These are phyloP conservation scores for Pseudogymnoascus sp. DNA, from an alignment of 2,329 filamentous ascomycete genomes.

Conservation along the genomic window DNA sequence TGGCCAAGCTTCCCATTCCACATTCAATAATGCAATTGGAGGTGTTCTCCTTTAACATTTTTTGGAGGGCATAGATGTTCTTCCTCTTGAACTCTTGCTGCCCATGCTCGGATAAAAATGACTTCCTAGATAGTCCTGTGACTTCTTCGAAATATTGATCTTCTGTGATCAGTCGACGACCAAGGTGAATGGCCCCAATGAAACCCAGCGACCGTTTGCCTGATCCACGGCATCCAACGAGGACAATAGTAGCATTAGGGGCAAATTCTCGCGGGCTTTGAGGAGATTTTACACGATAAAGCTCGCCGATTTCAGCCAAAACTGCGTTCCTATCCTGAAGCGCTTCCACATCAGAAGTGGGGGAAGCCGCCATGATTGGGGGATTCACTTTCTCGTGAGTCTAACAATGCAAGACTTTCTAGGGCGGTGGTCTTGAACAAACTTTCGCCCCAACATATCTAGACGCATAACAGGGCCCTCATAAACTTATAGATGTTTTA, in stretches of 20 bases:
- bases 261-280: constrained; percentile 31
- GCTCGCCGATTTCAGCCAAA: constrained; percentile 8
- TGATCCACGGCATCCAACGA: constrained; percentile 66
- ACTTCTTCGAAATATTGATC: constrained; percentile 59
- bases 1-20: constrained; percentile 47
- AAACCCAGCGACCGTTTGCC: constrained; percentile 73
- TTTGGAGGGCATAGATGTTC: constrained; percentile 53
- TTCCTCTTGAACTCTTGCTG: constrained; percentile 52
- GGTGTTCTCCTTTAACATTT: constrained; percentile 48
- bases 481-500: constrained; percentile 5
- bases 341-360: background rate
- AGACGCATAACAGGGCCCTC: background rate
- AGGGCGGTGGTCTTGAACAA: background rate
- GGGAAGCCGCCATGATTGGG: background rate
- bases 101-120: constrained; percentile 56
- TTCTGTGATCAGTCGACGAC: constrained; percentile 58
- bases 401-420: background rate
- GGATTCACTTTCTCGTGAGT: background rate
- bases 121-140: constrained; percentile 51
- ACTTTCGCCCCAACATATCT: constrained; percentile 6
- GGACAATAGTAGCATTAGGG: constrained; percentile 57
- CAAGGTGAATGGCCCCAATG: constrained; percentile 63
- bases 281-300: constrained; percentile 27
- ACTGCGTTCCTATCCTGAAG: constrained; percentile 4
- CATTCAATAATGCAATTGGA: constrained; percentile 61